Evolutionary conservation across 148 eudicot genomes (phyloP).

Genomic region (Chenopodium album): DNA sequence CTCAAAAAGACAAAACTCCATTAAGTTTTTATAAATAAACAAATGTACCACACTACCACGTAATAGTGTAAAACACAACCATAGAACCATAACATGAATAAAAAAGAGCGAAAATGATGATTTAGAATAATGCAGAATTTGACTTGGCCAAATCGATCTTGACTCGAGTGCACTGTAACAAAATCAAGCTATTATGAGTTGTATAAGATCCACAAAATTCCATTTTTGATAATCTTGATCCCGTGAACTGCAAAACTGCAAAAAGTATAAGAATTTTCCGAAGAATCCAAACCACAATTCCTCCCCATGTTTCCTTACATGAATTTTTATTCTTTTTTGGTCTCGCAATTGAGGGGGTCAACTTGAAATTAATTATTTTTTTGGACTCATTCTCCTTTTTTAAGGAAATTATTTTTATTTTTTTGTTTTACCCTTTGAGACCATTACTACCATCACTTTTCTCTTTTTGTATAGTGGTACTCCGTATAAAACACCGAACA

Average conservation of each 20-base stretch:
- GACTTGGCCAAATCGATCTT: slow-evolving; percentile 1
- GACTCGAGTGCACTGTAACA: slow-evolving; percentile 3
- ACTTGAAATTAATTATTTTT: not conserved
- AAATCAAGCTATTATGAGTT: not conserved
- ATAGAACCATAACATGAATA: not conserved
- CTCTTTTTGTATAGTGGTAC: too few species aligned
- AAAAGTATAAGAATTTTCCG: not conserved
- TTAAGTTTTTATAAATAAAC: too few species aligned
- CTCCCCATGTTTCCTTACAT: not conserved
- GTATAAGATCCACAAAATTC: slow-evolving; percentile 13
- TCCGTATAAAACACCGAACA: too few species aligned
- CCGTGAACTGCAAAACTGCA: slow-evolving; percentile 7
- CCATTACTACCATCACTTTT: too few species aligned
- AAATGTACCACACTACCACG: too few species aligned
- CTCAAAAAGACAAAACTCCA: too few species aligned
- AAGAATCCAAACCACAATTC: not conserved
- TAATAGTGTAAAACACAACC: not conserved
- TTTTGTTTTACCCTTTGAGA: too few species aligned
- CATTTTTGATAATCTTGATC: not conserved
- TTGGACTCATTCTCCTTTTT: too few species aligned
- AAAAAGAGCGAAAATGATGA: not conserved
- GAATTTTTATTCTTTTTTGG: not conserved
- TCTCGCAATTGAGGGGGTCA: not conserved
- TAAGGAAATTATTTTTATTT: too few species aligned
- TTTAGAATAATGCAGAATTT: not conserved